A percentile compares a stretch with the other conserved stretches of the same genome.
Conservation (phyloP, 768 basidiomycete species). For the Trametes cingulata region DNA sequence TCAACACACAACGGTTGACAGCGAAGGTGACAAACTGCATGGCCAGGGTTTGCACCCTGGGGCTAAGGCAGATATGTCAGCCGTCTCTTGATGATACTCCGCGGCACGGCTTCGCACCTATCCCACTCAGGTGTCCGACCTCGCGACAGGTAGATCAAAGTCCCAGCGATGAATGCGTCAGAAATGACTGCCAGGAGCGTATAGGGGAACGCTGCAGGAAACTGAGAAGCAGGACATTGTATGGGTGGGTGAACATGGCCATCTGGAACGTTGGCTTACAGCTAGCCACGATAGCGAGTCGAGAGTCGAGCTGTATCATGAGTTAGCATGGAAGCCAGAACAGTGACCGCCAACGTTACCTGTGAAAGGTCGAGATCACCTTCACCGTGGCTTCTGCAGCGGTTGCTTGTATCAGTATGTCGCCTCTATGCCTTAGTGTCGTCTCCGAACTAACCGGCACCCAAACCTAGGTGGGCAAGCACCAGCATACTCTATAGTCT, state of each 20-base stretch:
- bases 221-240: neutral
- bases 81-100: neutral
- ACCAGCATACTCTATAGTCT: constrained; percentile 7
- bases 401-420: neutral
- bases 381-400: constrained; percentile 15
- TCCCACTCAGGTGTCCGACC: constrained; percentile 6
- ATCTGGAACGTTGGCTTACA: neutral
- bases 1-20: constrained; percentile 13
- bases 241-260: neutral
- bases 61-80: neutral
- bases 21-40: constrained; percentile 10
- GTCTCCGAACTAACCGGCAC: constrained; percentile 5
- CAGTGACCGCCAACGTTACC: constrained; percentile 2
- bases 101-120: neutral
- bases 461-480: constrained; percentile 15
- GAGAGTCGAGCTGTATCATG: neutral
- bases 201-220: constrained; percentile 14
- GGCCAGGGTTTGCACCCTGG: neutral
- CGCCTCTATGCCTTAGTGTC: neutral
- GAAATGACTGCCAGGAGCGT: constrained; percentile 19
- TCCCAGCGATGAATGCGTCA: constrained; percentile 18
- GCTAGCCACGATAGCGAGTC: constrained; percentile 12
- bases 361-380: constrained; percentile 13
- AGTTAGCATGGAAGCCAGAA: neutral
- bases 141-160: constrained; percentile 14